These are phyloP conservation scores for Coprinopsis cinerea DNA, from an alignment of 768 basidiomycete species.

Conservation along the genomic window DNA sequence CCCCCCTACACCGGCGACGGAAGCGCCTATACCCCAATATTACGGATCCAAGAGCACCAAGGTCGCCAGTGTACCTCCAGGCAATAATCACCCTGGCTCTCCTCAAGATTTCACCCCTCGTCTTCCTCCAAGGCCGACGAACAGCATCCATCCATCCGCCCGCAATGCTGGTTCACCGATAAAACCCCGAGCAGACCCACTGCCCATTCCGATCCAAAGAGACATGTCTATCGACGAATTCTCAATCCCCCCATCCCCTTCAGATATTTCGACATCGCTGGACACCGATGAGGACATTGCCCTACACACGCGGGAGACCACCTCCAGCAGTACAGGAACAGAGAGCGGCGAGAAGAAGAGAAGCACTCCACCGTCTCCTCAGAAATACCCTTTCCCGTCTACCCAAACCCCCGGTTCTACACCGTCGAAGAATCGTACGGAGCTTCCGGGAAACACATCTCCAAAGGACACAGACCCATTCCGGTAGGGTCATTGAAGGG, in stretches of 20 bases:
- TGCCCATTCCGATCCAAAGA: neutral
- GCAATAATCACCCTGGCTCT: conserved; percentile 16
- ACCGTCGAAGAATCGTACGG: too few species aligned
- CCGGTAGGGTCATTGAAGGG: too few species aligned
- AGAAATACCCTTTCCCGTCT: conserved; percentile 7
- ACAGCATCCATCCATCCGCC: conserved; percentile 75
- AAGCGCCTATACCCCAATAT: conserved; percentile 46
- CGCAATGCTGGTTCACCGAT: conserved; percentile 44
- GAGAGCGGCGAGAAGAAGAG: neutral
- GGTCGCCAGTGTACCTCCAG: conserved; percentile 43
- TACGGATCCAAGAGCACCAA: conserved; percentile 74
- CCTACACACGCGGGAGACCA: conserved; percentile 3
- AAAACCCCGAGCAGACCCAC: conserved; percentile 22
- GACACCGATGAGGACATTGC: conserved; percentile 17
- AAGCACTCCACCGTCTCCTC: neutral
- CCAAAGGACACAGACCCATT: too few species aligned
- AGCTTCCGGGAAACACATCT: too few species aligned
- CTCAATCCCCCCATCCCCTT: conserved; percentile 21
- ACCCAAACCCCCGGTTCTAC: neutral
- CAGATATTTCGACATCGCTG: conserved; percentile 18
- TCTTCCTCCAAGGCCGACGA: conserved; percentile 60
- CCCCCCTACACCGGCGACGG: conserved; percentile 66
- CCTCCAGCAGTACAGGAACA: too few species aligned
- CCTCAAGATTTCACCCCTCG: conserved; percentile 70
- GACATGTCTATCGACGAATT: neutral